Evolutionary conservation across 352 stramenopile genomes (phyloP).

Genomic region (Phytopythium kandeliae): DNA sequence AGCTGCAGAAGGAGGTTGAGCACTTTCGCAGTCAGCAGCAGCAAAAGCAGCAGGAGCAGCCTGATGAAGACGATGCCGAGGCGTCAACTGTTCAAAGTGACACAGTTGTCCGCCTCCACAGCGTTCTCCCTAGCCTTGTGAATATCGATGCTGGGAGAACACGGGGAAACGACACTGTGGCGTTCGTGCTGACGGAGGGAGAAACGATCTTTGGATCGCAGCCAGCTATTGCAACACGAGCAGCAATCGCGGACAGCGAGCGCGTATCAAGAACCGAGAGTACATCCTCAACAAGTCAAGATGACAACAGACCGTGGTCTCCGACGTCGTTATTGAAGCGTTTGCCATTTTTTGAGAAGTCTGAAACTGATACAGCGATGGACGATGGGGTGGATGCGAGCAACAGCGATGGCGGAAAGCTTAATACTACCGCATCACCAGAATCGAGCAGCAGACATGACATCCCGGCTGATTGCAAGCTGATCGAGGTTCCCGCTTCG

Average conservation of each 20-base stretch:
- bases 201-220: conserved; percentile 42
- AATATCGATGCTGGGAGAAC: conserved; percentile 29
- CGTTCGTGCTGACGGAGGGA: conserved; percentile 37
- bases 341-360: conserved; percentile 5
- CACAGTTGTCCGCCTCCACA: conserved; percentile 20
- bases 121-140: conserved; percentile 36
- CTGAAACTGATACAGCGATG: background rate
- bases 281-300: background rate
- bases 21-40: conserved; percentile 23
- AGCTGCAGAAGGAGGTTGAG: conserved; percentile 45
- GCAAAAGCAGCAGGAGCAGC: conserved; percentile 16
- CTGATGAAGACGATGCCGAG: background rate
- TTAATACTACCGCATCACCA: background rate
- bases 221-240: background rate
- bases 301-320: conserved; percentile 27
- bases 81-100: background rate
- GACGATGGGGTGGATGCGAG: background rate
- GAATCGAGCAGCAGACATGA: background rate
- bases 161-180: conserved; percentile 21
- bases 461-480: background rate
- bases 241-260: background rate
- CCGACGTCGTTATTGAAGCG: conserved; percentile 29
- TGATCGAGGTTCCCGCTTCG: background rate
- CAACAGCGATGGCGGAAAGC: background rate
- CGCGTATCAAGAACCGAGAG: background rate